phyloP scores from a whole-genome alignment of 257 asterid genomes.

The Rubia yunnanensis region DNA sequence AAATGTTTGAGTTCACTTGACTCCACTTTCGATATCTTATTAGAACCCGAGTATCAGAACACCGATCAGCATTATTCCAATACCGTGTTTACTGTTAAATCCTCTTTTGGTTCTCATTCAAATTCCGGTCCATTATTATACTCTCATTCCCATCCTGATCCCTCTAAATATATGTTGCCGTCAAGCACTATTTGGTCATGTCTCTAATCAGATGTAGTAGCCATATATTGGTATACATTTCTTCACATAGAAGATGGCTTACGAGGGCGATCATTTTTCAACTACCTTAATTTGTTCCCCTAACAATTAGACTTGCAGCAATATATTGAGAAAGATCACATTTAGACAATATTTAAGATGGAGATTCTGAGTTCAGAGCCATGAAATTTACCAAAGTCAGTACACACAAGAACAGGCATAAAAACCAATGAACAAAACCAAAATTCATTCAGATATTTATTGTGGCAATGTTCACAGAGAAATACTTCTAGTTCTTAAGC shows the following conservation, averaged over 20 bases:
- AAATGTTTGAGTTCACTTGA: background rate
- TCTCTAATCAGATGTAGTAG: background rate
- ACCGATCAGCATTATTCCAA: too few relatives aligned
- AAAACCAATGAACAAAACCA: background rate
- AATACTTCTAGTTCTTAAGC: background rate
- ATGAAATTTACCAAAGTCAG: background rate
- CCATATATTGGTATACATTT: background rate
- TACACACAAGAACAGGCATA: background rate
- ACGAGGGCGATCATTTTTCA: background rate
- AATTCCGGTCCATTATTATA: background rate
- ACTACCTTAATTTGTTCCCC: background rate
- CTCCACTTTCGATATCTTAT: background rate
- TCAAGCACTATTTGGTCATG: background rate
- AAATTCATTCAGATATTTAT: background rate
- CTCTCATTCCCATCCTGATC: background rate
- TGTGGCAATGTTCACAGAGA: background rate
- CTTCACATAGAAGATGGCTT: background rate
- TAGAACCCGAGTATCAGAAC: too few relatives aligned
- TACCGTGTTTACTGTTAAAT: background rate
- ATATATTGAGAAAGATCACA: background rate
- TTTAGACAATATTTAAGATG: background rate
- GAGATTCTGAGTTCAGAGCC: background rate
- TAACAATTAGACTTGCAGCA: background rate
- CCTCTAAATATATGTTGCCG: background rate
- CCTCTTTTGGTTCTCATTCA: background rate